A percentile compares a stretch with the other conserved stretches of the same genome.
Conservation (phyloP, 441 rosid species). For the Pelargonium cotyledonis region DNA sequence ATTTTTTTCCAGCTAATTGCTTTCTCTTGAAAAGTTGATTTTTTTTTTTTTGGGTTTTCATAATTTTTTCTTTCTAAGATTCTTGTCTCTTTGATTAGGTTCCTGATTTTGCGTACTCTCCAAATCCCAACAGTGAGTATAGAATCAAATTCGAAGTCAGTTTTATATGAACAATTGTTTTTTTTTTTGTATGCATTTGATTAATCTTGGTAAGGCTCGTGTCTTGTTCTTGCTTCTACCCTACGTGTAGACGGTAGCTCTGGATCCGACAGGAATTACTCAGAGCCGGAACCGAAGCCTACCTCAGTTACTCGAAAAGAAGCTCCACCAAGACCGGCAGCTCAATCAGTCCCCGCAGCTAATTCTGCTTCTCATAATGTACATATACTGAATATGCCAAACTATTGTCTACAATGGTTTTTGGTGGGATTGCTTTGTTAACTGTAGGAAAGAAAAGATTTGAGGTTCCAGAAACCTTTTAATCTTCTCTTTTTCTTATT, state of each 20-base stretch:
- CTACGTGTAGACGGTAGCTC: slow-evolving; percentile 63
- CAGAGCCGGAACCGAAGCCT: slow-evolving; percentile 60
- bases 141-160: slow-evolving; percentile 40
- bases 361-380: slow-evolving; percentile 42
- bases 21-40: slow-evolving; percentile 25
- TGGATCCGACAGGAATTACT: slow-evolving; percentile 65
- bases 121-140: slow-evolving; percentile 57
- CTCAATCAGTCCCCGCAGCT: slow-evolving; percentile 32
- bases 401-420: slow-evolving; percentile 6
- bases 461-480: too few relatives aligned
- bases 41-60: background rate
- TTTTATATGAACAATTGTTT: too few relatives aligned
- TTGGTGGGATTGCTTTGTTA: slow-evolving; percentile 18
- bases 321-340: slow-evolving; percentile 34
- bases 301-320: slow-evolving; percentile 47
- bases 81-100: slow-evolving; percentile 37
- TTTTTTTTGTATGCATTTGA: background rate
- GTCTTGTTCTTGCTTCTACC: background rate
- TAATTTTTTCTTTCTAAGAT: slow-evolving; percentile 28
- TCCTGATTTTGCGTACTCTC: slow-evolving; percentile 59
- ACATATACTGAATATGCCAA: slow-evolving; percentile 30
- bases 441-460: too few relatives aligned
- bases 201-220: background rate
- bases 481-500: background rate
- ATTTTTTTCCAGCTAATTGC: slow-evolving; percentile 15